phyloP scores from a whole-genome alignment of 768 basidiomycete species.

The Lactarius evosmus region DNA sequence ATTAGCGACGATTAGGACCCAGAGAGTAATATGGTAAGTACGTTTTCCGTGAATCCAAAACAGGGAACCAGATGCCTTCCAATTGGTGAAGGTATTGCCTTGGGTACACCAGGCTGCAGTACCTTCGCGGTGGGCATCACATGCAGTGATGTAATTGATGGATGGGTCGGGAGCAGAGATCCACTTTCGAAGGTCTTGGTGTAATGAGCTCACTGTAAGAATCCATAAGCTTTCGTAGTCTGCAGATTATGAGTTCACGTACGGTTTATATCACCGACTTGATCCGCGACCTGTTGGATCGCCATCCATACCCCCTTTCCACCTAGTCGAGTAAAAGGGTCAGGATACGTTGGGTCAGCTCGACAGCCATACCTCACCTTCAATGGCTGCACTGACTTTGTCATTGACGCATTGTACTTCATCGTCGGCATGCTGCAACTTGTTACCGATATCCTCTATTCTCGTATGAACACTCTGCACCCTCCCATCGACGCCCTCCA shows the following conservation, averaged over 20 bases:
- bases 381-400: neutral
- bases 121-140: neutral
- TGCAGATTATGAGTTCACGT: neutral
- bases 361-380: neutral
- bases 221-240: neutral
- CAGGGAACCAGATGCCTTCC: slow-evolving; percentile 1
- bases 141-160: neutral
- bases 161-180: slow-evolving; percentile 3
- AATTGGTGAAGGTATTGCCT: neutral
- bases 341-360: too few relatives aligned
- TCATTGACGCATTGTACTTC: neutral
- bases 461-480: neutral
- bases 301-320: neutral
- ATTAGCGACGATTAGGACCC: neutral
- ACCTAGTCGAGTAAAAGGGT: neutral
- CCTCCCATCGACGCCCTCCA: neutral
- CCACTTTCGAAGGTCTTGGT: neutral
- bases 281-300: neutral
- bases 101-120: neutral
- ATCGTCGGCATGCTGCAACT: neutral
- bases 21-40: neutral
- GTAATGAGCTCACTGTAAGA: neutral
- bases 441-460: neutral
- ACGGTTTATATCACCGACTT: neutral
- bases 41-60: slow-evolving; percentile 7